Evolutionary conservation across 352 stramenopile genomes (phyloP).

Genomic region (Phytophthora boehmeriae): DNA sequence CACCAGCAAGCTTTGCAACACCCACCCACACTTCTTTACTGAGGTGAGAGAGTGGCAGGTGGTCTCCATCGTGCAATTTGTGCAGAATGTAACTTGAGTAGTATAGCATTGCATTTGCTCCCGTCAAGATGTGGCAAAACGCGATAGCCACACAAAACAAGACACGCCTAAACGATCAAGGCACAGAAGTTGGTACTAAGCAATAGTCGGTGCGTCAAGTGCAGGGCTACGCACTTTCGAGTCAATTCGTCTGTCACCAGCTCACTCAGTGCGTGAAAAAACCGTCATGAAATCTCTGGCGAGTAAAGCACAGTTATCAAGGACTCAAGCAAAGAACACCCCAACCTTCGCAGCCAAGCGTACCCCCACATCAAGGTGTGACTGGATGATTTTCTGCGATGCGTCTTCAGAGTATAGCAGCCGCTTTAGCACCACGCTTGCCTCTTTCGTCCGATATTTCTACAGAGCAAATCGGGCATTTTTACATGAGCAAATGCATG

Average conservation of each 20-base stretch:
- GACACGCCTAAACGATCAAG: conserved; percentile 40
- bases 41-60: conserved; percentile 22
- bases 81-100: conserved; percentile 80
- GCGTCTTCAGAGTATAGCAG: conserved; percentile 36
- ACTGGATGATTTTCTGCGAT: conserved; percentile 33
- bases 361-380: conserved; percentile 29
- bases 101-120: conserved; percentile 81
- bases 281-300: conserved; percentile 42
- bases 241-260: conserved; percentile 42
- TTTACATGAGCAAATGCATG: background rate
- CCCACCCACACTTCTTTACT: conserved; percentile 69
- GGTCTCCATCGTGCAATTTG: conserved; percentile 34
- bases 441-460: conserved; percentile 57
- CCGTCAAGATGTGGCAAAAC: conserved; percentile 68
- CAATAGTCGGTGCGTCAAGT: background rate
- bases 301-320: background rate
- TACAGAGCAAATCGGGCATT: conserved; percentile 16
- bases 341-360: background rate
- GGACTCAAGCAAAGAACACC: background rate
- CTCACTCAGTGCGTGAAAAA: conserved; percentile 41
- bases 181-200: conserved; percentile 1
- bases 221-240: conserved; percentile 35
- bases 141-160: conserved; percentile 64
- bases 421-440: conserved; percentile 38
- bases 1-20: conserved; percentile 65